Evolutionary conservation across 2,329 filamentous ascomycete species (phyloP), one percentile per base, ranked within the genome.

Genomic region (Beauveria medogensis): DNA sequence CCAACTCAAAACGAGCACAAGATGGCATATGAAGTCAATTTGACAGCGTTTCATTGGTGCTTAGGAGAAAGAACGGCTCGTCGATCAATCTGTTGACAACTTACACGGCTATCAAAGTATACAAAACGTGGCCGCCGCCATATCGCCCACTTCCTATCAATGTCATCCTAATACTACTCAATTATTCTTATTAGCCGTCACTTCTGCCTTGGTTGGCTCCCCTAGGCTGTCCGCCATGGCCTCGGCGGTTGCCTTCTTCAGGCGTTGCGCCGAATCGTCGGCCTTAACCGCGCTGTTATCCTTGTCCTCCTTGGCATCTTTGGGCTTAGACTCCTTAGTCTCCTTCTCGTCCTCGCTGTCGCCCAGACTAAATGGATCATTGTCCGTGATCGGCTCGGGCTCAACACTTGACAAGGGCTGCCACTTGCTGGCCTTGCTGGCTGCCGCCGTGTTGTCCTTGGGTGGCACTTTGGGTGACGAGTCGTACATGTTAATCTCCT

Each of bases 291-390:
- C 77, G 69, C 81, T 80, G 63, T 86, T 80, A 68, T 79, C 74
- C 61, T 88, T 82, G 59, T 85, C 82, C 65, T 78, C 69, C 68
- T 82, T 83, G 65, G 71, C 71, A 30, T 80, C 77, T 69, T 82
- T 81, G 62, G 69, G 78, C 73, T 68, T 81, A 80, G 60, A 74
- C 73, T 77, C 77, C 47, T 76, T 77, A 57, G 71, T 22, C 50
- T 82, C 81, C 75, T 92, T 94, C 74, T 99, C 94, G 66, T 96
- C 92, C 67, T 97, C 93, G 69, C 91, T 96, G 68, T 97, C 93
- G 5, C 94, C 94, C 16, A 99, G 82, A 69, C 92, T 97, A 76
- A 99, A 99, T 0, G 94, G 94, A 70, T 99, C 94, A 68, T 96
- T 93, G 67, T 97, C 92, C 14, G 83, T 82, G 64, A 96, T 89